These are phyloP conservation scores for Neurospora sp. DNA, from an alignment of 2,329 filamentous ascomycete species.

Conservation along the genomic window DNA sequence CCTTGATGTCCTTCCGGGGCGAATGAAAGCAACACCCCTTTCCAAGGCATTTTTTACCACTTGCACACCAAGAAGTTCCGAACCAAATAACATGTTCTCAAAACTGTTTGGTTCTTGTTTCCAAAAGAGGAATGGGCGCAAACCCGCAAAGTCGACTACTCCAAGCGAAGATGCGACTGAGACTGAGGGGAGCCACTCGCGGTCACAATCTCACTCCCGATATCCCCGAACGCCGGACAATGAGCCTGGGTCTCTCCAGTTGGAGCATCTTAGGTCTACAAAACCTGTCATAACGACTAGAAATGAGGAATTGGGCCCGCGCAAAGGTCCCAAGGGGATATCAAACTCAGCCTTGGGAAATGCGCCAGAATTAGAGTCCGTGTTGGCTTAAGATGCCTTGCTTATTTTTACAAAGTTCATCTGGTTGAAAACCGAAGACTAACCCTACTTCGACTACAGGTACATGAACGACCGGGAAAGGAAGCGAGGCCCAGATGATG, in stretches of 20 bases:
- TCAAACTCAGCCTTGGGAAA: background rate
- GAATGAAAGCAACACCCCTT: background rate
- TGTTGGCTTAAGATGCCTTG: background rate
- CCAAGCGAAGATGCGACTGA: slow-evolving; percentile 11
- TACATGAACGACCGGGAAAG: background rate
- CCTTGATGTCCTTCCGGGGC: background rate
- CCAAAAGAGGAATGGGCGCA: slow-evolving; percentile 9
- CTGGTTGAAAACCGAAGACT: background rate
- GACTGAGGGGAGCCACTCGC: slow-evolving; percentile 14
- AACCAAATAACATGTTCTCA: slow-evolving; percentile 7
- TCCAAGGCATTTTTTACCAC: background rate
- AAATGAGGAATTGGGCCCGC: slow-evolving; percentile 1
- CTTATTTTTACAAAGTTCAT: background rate
- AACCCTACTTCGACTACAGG: background rate
- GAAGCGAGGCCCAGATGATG: slow-evolving; percentile 1
- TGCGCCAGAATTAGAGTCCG: background rate
- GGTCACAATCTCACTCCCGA: slow-evolving; percentile 2
- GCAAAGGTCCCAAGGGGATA: background rate
- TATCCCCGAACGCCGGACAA: background rate
- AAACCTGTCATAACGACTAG: background rate
- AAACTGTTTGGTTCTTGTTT: slow-evolving; percentile 16
- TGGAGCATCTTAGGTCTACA: background rate
- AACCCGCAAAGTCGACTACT: slow-evolving; percentile 6
- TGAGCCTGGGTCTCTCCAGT: background rate
- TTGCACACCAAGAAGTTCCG: background rate